A percentile compares a stretch with the other conserved stretches of the same genome.
Evolutionary conservation across 169 alveolate genomes (phyloP).

Genomic region (Neospora caninum): DNA sequence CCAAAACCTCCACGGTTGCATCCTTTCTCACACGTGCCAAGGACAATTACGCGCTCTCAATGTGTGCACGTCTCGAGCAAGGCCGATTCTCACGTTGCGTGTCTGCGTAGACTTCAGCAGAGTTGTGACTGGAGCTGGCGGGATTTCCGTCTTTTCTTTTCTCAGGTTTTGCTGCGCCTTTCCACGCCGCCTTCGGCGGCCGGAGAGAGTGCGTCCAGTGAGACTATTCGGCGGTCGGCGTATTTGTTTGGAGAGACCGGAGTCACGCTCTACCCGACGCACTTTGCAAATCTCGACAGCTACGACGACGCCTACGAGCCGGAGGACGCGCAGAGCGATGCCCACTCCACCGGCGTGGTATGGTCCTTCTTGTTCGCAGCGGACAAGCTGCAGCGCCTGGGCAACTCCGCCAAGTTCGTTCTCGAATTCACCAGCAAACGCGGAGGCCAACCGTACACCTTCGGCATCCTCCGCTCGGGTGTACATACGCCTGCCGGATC

Average conservation of each 20-base stretch:
- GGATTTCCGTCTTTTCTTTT: background rate
- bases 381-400: conserved; percentile 26
- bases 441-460: background rate
- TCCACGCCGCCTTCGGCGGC: conserved; percentile 48
- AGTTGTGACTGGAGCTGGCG: background rate
- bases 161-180: conserved; percentile 53
- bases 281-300: conserved; percentile 47
- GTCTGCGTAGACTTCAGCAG: too few species aligned
- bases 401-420: conserved; percentile 12
- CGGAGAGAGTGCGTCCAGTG: conserved; percentile 33
- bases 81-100: too few species aligned
- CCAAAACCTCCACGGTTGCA: too few species aligned
- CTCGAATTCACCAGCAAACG: conserved; percentile 10
- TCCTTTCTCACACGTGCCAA: too few species aligned
- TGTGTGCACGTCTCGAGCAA: too few species aligned
- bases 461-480: conserved; percentile 4
- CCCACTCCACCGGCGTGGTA: background rate
- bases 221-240: conserved; percentile 39
- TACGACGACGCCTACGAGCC: conserved; percentile 7
- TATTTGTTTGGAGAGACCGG: conserved; percentile 18
- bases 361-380: conserved; percentile 62
- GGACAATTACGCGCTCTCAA: too few species aligned
- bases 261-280: conserved; percentile 34
- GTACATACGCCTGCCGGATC: background rate
- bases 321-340: background rate